These are phyloP conservation scores for Telfairia occidentalis DNA, from an alignment of 331 rosid species.

Conservation along the genomic window DNA sequence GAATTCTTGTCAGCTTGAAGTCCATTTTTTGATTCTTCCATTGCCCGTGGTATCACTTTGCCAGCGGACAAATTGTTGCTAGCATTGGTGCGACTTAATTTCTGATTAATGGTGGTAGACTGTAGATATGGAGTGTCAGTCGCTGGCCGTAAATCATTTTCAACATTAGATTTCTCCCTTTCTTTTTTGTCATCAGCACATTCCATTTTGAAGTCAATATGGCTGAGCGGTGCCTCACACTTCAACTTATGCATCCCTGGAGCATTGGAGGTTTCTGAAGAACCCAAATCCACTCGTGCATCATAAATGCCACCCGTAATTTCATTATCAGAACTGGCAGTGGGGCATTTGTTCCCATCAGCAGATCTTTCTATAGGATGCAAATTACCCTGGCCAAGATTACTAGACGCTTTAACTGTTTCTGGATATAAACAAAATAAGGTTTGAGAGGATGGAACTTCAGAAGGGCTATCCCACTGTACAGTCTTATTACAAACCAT, in stretches of 20 bases:
- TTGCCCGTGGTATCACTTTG: constrained; percentile 29
- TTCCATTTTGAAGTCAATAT: constrained; percentile 23
- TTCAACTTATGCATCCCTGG: constrained; percentile 19
- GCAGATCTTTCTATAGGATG: constrained; percentile 20
- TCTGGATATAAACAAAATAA: constrained; percentile 18
- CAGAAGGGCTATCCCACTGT: constrained; percentile 7
- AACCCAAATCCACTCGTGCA: constrained; percentile 23
- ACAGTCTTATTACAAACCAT: constrained; percentile 14
- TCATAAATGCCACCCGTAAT: constrained; percentile 28
- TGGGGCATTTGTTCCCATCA: constrained; percentile 23
- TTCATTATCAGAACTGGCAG: constrained; percentile 34
- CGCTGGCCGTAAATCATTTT: constrained; percentile 23
- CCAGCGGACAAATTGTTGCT: constrained; percentile 19
- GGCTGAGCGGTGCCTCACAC: constrained; percentile 14
- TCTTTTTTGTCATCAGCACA: constrained; percentile 27
- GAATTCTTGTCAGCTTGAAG: constrained; percentile 22
- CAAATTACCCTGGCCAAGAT: constrained; percentile 31
- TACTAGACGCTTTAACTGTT: constrained; percentile 30
- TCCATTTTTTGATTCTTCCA: constrained; percentile 34
- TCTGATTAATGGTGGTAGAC: constrained; percentile 14
- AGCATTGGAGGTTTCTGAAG: constrained; percentile 35
- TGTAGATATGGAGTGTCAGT: constrained; percentile 20
- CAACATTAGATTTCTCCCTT: constrained; percentile 24
- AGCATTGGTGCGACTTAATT: constrained; percentile 26
- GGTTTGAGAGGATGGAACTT: constrained; percentile 22